These are phyloP conservation scores for Fusarium cicatricum DNA, from an alignment of 2,329 filamentous ascomycete species.

Conservation along the genomic window DNA sequence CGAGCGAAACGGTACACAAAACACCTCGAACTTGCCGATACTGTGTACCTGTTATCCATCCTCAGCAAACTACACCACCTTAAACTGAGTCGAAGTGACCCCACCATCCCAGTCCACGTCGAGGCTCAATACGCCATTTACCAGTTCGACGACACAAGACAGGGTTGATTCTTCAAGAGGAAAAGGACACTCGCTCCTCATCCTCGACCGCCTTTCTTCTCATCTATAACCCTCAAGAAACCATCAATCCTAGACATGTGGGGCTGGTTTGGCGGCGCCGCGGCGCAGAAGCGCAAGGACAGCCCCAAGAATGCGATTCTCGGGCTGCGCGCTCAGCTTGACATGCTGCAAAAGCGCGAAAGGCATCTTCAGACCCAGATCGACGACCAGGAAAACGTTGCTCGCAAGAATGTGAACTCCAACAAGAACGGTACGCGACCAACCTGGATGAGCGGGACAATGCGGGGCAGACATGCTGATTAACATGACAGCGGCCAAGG, in stretches of 20 bases:
- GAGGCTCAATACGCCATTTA: constrained; percentile 38
- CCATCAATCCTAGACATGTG: constrained; percentile 60
- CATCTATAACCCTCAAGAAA: constrained; percentile 6
- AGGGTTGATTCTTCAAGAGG: constrained; percentile 14
- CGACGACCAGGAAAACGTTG: constrained; percentile 88
- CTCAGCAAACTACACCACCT: not conserved
- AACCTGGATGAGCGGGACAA: not conserved
- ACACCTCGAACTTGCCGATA: not conserved
- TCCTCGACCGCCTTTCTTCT: not conserved
- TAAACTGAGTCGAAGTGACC: constrained; percentile 18
- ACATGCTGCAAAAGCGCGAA: constrained; percentile 98
- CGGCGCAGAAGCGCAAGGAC: constrained; percentile 88
- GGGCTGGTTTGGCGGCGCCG: constrained; percentile 91
- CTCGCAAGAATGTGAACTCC: constrained; percentile 82
- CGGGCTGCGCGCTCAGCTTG: constrained; percentile 83
- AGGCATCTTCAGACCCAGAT: constrained; percentile 91
- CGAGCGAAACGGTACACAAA: constrained; percentile 5
- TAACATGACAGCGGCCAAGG: constrained; percentile 75
- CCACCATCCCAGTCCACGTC: constrained; percentile 37
- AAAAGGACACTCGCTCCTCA: constrained; percentile 22
- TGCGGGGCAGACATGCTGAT: constrained; percentile 38
- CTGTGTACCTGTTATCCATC: not conserved
- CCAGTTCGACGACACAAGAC: constrained; percentile 23
- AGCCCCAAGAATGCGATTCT: constrained; percentile 97
- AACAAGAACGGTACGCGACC: constrained; percentile 85